phyloP scores from a whole-genome alignment of 1,139 yeast genomes.

The Lodderomyces oxycetoniae region DNA sequence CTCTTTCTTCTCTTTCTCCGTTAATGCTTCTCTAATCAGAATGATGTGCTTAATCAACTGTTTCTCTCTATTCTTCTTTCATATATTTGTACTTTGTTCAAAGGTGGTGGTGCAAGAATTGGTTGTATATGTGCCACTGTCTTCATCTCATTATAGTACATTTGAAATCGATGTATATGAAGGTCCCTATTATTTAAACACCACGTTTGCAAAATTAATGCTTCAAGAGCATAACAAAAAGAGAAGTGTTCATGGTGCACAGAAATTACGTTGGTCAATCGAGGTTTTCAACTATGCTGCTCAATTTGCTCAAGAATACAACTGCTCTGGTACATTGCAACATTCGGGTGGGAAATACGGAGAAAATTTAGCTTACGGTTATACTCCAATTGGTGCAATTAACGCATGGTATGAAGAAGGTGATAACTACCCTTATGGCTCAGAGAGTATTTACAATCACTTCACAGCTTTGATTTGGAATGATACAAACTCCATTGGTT shows the following conservation, averaged over 20 bases:
- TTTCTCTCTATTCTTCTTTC: background rate
- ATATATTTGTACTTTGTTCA: background rate
- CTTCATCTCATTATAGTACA: slow-evolving; percentile 1
- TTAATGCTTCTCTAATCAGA: background rate
- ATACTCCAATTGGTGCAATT: slow-evolving; percentile 51
- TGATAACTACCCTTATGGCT: slow-evolving; percentile 42
- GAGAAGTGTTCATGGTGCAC: slow-evolving; percentile 64
- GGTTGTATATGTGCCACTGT: slow-evolving; percentile 3
- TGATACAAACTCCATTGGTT: slow-evolving; percentile 61
- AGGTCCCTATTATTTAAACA: slow-evolving; percentile 16
- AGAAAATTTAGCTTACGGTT: slow-evolving; percentile 84
- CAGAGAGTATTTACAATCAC: slow-evolving; percentile 49
- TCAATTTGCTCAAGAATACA: slow-evolving; percentile 61
- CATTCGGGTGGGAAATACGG: slow-evolving; percentile 83
- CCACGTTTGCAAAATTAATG: slow-evolving; percentile 20
- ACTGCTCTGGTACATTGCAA: slow-evolving; percentile 61
- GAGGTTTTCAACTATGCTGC: slow-evolving; percentile 67
- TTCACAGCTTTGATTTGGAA: slow-evolving; percentile 89
- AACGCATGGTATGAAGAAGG: slow-evolving; percentile 85
- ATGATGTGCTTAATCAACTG: no score
- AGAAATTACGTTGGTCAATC: slow-evolving; percentile 58
- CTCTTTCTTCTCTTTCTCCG: background rate
- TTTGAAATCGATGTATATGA: slow-evolving; percentile 11
- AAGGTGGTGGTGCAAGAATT: slow-evolving; percentile 3
- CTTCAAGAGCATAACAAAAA: slow-evolving; percentile 62